Conservation (phyloP, 441 rosid species). For the Pelargonium australe region DNA sequence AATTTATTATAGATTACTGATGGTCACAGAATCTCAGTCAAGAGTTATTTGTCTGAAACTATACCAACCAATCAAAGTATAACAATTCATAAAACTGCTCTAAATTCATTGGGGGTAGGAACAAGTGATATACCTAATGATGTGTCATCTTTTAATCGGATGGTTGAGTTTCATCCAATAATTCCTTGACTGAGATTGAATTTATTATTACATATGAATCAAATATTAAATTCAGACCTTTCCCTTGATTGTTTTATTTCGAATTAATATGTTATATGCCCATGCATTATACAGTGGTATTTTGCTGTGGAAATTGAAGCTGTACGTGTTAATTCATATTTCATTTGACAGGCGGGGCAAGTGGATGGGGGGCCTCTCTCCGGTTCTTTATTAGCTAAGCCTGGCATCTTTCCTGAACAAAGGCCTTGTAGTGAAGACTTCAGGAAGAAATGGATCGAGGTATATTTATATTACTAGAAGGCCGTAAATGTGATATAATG, state of each 20-base stretch:
- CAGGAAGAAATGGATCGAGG: constrained; percentile 97
- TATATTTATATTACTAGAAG: constrained; percentile 21
- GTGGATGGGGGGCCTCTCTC: constrained; percentile 89
- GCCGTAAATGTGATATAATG: not conserved
- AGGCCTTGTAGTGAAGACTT: constrained; percentile 74
- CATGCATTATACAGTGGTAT: not conserved
- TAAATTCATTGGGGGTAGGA: no score
- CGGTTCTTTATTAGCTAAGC: constrained; percentile 67
- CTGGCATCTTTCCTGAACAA: constrained; percentile 83
- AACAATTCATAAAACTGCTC: no score
- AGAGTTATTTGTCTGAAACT: no score
- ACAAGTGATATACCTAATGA: no score
- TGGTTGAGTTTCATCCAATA: not conserved
- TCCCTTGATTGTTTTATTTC: not conserved
- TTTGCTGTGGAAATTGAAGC: constrained; percentile 20
- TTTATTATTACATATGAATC: no score
- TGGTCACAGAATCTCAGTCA: no score
- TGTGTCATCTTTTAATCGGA: no score
- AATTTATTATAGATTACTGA: not conserved
- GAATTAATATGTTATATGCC: not conserved
- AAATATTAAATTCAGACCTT: not conserved
- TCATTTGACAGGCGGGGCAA: constrained; percentile 82
- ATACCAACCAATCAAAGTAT: no score
- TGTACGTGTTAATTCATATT: constrained; percentile 8
- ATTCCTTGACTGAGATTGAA: not conserved